Evolutionary conservation across 73 alveolate species (phyloP).

Genomic region (Paramecium sonneborni): DNA sequence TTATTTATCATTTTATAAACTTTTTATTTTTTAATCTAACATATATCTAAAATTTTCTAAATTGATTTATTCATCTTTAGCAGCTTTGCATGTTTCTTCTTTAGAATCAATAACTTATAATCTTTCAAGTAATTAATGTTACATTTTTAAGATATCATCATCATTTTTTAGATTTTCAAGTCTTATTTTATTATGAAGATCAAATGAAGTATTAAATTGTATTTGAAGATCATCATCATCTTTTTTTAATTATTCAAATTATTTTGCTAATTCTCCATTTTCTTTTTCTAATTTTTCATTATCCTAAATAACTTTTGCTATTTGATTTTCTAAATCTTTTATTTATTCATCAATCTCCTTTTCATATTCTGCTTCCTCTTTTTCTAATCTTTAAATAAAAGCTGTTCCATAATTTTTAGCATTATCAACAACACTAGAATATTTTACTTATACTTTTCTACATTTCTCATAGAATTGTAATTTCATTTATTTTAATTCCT

Average conservation of each 20-base stretch:
- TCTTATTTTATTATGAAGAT: constrained; percentile 60
- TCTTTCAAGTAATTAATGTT: constrained; percentile 64
- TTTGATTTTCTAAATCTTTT: constrained; percentile 60
- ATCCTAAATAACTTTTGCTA: constrained; percentile 50
- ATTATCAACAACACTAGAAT: constrained; percentile 64
- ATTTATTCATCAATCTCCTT: constrained; percentile 67
- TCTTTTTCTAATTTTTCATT: constrained; percentile 62
- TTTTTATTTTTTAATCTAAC: constrained; percentile 58
- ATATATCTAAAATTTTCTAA: constrained; percentile 65
- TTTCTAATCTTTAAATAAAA: constrained; percentile 58
- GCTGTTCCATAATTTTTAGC: constrained; percentile 69
- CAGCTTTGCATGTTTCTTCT: constrained; percentile 67
- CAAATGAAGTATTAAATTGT: constrained; percentile 19
- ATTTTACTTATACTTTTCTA: constrained; percentile 58
- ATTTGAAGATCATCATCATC: constrained; percentile 55
- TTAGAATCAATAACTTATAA: constrained; percentile 64
- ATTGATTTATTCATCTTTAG: constrained; percentile 66
- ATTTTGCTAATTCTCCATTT: background rate
- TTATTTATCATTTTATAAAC: constrained; percentile 57
- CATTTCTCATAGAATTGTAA: constrained; percentile 65
- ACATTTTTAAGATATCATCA: constrained; percentile 62
- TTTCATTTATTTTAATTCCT: constrained; percentile 58
- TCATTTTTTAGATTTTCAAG: constrained; percentile 65
- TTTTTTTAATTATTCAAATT: constrained; percentile 58
- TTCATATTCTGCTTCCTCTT: constrained; percentile 67